Percentiles rank a stretch among this genome's conserved stretches.
These are phyloP conservation scores for Salvia splendens DNA, from an alignment of 257 asterid genomes.

Conservation along the genomic window DNA sequence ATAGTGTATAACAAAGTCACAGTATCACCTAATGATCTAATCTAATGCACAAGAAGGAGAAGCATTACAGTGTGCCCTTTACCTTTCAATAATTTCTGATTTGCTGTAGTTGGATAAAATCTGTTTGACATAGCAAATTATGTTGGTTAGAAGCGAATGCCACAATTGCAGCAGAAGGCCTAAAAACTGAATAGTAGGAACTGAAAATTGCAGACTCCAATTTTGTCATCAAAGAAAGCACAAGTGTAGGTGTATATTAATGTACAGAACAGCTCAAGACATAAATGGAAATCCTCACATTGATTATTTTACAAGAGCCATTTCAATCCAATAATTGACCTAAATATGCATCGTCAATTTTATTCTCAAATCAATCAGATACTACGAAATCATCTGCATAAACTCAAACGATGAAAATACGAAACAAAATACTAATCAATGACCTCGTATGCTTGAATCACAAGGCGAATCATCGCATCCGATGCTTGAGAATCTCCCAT, in stretches of 20 bases:
- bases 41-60: slow-evolving; percentile 26
- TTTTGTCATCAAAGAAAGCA: not conserved
- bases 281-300: slow-evolving; percentile 2
- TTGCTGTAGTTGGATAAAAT: slow-evolving; percentile 67
- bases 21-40: not conserved
- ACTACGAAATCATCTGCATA: not conserved
- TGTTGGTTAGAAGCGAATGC: slow-evolving; percentile 22
- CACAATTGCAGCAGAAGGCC: slow-evolving; percentile 3
- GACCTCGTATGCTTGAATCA: slow-evolving; percentile 90
- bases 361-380: not conserved
- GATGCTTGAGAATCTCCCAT: slow-evolving; percentile 48
- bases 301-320: not conserved
- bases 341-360: not conserved
- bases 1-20: not conserved
- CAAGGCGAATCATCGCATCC: slow-evolving; percentile 73
- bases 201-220: not conserved
- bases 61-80: slow-evolving; percentile 24
- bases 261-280: not conserved
- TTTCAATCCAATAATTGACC: not conserved
- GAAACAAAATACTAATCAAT: not conserved
- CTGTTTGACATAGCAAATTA: slow-evolving; percentile 47
- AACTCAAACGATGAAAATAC: not conserved
- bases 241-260: not conserved
- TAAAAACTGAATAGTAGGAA: slow-evolving; percentile 6
- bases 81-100: slow-evolving; percentile 85